phyloP scores from a whole-genome alignment of 257 asterid genomes.

The Ophiorrhiza pumila region DNA sequence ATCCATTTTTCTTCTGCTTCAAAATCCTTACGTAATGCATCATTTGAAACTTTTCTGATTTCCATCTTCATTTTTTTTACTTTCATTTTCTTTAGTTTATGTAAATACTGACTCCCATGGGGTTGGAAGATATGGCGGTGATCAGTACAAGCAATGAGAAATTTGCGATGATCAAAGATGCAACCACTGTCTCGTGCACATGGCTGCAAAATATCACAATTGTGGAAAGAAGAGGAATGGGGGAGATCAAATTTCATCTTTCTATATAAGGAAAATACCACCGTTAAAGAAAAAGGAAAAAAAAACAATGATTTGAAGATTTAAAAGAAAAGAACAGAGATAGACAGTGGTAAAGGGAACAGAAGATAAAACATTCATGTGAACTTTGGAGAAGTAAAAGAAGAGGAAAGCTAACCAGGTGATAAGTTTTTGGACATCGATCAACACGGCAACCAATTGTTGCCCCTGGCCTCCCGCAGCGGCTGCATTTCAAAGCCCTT shows the following conservation, averaged over 20 bases:
- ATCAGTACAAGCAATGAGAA: constrained; percentile 95
- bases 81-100: constrained; percentile 64
- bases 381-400: constrained; percentile 2
- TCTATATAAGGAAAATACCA: constrained; percentile 4
- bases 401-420: constrained; percentile 58
- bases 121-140: constrained; percentile 95
- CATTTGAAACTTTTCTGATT: constrained; percentile 67
- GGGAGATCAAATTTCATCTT: not conserved
- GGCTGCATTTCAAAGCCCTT: constrained; percentile 86
- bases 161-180: constrained; percentile 96
- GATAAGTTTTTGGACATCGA: constrained; percentile 97
- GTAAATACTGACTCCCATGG: constrained; percentile 57
- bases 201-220: constrained; percentile 51
- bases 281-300: constrained; percentile 3
- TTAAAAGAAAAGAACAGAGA: not conserved
- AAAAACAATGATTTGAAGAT: not conserved
- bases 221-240: not conserved
- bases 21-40: constrained; percentile 76
- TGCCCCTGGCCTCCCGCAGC: constrained; percentile 97
- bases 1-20: constrained; percentile 98
- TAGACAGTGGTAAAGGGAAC: not conserved
- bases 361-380: not conserved
- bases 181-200: constrained; percentile 91
- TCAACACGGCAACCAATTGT: constrained; percentile 99
- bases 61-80: constrained; percentile 72